Conservation (phyloP, 1,284 basidiomycete species). For the Sporisorium sorghi region DNA sequence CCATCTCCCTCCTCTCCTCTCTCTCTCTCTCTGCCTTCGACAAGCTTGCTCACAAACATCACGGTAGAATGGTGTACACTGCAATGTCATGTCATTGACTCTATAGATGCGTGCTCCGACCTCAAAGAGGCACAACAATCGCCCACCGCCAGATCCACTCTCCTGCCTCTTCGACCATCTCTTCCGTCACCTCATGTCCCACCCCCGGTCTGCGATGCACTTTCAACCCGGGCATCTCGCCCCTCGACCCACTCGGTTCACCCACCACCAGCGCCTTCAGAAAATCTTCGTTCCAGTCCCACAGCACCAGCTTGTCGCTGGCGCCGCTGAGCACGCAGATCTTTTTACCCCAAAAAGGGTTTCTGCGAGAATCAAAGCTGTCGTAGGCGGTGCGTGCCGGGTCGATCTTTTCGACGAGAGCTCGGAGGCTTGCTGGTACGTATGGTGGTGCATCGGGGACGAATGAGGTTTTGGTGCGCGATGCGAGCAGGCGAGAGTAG, state of each 20-base stretch:
- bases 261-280: conserved; percentile 55
- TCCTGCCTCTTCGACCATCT: conserved; percentile 61
- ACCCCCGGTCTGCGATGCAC: conserved; percentile 48
- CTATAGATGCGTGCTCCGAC: too few relatives aligned
- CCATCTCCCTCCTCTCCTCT: background rate
- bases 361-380: conserved; percentile 33
- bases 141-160: conserved; percentile 62
- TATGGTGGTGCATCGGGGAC: conserved; percentile 60
- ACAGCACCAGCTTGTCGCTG: conserved; percentile 62
- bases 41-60: background rate
- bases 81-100: too few relatives aligned
- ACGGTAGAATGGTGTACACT: background rate
- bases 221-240: conserved; percentile 50
- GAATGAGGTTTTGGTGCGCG: conserved; percentile 56
- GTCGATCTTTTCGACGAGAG: conserved; percentile 57
- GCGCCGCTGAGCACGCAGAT: conserved; percentile 63
- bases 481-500: conserved; percentile 70
- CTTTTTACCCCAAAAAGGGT: conserved; percentile 66
- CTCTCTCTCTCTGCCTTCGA: background rate
- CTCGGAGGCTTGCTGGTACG: conserved; percentile 58
- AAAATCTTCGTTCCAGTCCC: conserved; percentile 63
- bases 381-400: conserved; percentile 55
- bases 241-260: conserved; percentile 33
- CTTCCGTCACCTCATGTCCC: conserved; percentile 59
- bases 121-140: conserved; percentile 23